Percentiles rank a stretch among this genome's conserved stretches.
These are phyloP conservation scores for Tephrocybe sp. DNA, from an alignment of 768 basidiomycete species.

Conservation along the genomic window DNA sequence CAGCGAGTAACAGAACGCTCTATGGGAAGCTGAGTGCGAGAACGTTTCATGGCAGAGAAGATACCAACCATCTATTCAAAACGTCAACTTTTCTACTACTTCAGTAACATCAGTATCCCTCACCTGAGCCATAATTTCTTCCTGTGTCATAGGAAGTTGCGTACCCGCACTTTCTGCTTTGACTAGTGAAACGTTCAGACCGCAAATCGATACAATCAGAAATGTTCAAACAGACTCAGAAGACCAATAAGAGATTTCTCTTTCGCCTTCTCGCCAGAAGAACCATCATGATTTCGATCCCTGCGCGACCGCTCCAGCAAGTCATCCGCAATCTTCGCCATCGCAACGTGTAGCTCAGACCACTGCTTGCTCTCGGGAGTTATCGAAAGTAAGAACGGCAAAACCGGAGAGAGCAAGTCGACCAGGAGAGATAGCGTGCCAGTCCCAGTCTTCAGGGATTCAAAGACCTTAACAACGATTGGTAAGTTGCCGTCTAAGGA, in stretches of 20 bases:
- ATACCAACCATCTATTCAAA: constrained; percentile 13
- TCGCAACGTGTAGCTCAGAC: constrained; percentile 27
- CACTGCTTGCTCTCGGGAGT: constrained; percentile 35
- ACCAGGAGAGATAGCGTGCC: constrained; percentile 23
- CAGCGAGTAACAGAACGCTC: constrained; percentile 37
- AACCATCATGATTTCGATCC: constrained; percentile 26
- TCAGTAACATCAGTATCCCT: not conserved
- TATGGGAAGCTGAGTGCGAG: constrained; percentile 2
- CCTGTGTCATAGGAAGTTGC: constrained; percentile 30
- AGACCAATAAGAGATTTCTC: constrained; percentile 32
- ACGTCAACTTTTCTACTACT: not conserved
- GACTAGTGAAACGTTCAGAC: constrained; percentile 21
- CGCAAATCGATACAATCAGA: not conserved
- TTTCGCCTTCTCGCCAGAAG: constrained; percentile 17
- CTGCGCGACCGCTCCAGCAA: constrained; percentile 33
- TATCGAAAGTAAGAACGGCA: constrained; percentile 32
- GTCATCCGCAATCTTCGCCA: constrained; percentile 36
- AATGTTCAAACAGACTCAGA: constrained; percentile 2
- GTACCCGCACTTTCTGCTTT: constrained; percentile 30
- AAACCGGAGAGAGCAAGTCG: constrained; percentile 31
- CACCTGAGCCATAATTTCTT: constrained; percentile 41
- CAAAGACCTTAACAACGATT: constrained; percentile 38
- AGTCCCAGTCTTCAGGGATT: constrained; percentile 27
- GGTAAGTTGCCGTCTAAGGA: constrained; percentile 46
- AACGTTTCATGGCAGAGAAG: not conserved